A percentile compares a stretch with the other conserved stretches of the same genome.
Conservation (phyloP, 441 rosid species). For the Adansonia gregorii region DNA sequence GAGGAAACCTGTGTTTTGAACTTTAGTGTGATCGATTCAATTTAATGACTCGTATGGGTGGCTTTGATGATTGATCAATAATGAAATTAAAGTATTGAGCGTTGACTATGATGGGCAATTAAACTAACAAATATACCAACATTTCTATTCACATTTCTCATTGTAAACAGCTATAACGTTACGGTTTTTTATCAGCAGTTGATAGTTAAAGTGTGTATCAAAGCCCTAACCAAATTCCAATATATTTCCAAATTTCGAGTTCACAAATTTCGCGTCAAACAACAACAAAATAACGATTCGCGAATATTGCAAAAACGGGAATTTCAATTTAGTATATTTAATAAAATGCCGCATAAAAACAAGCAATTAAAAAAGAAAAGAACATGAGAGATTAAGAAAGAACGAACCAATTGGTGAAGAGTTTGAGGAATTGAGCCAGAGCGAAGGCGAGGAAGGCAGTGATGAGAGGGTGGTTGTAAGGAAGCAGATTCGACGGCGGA, state of each 20-base stretch:
- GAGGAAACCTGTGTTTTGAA: no score
- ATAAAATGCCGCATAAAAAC: constrained; percentile 16
- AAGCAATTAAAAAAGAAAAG: background rate
- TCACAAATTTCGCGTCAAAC: constrained; percentile 3
- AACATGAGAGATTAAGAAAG: constrained; percentile 13
- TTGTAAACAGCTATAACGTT: background rate
- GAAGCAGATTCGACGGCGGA: constrained; percentile 46
- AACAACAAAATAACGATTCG: background rate
- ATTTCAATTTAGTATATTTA: background rate
- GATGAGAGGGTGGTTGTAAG: constrained; percentile 78
- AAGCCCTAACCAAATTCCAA: background rate
- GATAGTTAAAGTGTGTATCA: background rate
- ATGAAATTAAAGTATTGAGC: no score
- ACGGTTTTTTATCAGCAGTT: background rate
- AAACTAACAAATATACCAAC: constrained; percentile 2
- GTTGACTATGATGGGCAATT: background rate
- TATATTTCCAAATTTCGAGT: background rate
- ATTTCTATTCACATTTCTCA: background rate
- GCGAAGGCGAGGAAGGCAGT: constrained; percentile 90
- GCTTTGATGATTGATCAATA: no score
- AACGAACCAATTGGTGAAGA: constrained; percentile 90
- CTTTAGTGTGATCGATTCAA: no score
- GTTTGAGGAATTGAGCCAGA: constrained; percentile 92
- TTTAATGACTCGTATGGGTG: no score
- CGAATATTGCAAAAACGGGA: background rate